Evolutionary conservation across 2,329 filamentous ascomycete genomes (phyloP), one percentile per base, ranked within the genome.

Genomic region (Hirsutella minnesotensis): DNA sequence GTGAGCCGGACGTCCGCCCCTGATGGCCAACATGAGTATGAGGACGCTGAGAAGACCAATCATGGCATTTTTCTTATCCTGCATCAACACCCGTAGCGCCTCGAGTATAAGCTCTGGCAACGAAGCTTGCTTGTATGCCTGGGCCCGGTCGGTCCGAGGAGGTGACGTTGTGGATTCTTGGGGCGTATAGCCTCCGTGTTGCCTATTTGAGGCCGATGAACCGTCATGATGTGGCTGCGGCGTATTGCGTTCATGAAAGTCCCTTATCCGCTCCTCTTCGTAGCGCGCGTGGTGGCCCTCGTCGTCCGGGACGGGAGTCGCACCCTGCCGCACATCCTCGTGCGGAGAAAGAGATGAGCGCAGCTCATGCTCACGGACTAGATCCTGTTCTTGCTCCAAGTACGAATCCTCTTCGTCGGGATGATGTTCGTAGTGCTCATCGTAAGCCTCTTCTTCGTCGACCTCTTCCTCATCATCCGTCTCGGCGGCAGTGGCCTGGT

Each of bases 21-120:
- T 49, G 12, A 72, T 41, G 1, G 73, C 70, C 9, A 80, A 61
- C 22, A 75, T 43, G 13, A 78, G 49, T 2, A 78, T 67, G n/a
- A 81, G 54, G 2, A 73, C 45, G 43, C 72, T 69, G 40, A 82
- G 60, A 0, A 74, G 52, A 5, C 66, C 62, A 21, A 81, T 80
- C n/a, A 68, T 60, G 9, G 80, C 55, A 44, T 81, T 81, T 60
- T 73, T 79, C 44, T 67, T 67, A 50, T 81, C 77, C 38, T 70
- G 67, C 51, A 81, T 52, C 16, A 75, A 56, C 8, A 81, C 70
- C 27, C 68, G 66, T 40, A 65, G 61, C 0, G 75, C 73, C 48
- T 76, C 71, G 9, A 75, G 50, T 0, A 81, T 52, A 9, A 81
- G 61, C 46, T 77, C 70, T 0, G 67, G 61, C 10, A 81, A 63